phyloP scores from a whole-genome alignment of 2,329 filamentous ascomycete species.

The Camptophora hylomeconis region DNA sequence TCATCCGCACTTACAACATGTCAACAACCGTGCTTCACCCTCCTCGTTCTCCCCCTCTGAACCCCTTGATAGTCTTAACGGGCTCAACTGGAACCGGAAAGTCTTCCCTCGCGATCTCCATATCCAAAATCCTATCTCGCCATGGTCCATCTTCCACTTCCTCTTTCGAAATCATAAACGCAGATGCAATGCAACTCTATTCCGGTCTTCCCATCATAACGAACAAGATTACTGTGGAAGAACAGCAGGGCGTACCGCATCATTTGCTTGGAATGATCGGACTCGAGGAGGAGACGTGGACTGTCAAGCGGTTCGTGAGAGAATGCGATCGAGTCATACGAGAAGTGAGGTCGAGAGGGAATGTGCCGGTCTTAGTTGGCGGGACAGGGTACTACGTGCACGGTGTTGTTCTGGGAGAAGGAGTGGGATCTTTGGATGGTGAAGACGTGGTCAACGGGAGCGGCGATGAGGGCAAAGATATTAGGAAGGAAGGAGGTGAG shows the following conservation, averaged over 20 bases:
- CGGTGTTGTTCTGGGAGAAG: conserved; percentile 68
- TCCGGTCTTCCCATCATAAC: conserved; percentile 84
- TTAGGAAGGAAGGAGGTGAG: conserved; percentile 5
- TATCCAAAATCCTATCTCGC: conserved; percentile 49
- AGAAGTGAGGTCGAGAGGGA: conserved; percentile 66
- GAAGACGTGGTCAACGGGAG: conserved; percentile 1
- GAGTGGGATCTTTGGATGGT: conserved; percentile 35
- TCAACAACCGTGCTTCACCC: too few species aligned
- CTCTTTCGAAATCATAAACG: conserved; percentile 91
- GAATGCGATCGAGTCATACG: conserved; percentile 56
- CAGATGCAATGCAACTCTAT: conserved; percentile 97
- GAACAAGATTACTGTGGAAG: conserved; percentile 69
- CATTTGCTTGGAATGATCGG: conserved; percentile 73
- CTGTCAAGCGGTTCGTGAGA: conserved; percentile 61
- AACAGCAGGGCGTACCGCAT: conserved; percentile 70
- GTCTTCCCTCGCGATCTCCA: conserved; percentile 31
- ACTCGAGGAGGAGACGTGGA: conserved; percentile 69
- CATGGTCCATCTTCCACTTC: conserved; percentile 66
- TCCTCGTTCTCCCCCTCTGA: conserved; percentile 17
- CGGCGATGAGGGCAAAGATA: conserved; percentile 17
- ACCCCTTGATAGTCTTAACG: conserved; percentile 65
- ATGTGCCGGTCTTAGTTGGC: conserved; percentile 79
- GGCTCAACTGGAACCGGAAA: conserved; percentile 91
- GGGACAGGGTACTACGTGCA: conserved; percentile 95
- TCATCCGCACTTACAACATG: too few species aligned